phyloP scores from a whole-genome alignment of 2,329 filamentous ascomycete species.

The Stemphylium vesicarium region DNA sequence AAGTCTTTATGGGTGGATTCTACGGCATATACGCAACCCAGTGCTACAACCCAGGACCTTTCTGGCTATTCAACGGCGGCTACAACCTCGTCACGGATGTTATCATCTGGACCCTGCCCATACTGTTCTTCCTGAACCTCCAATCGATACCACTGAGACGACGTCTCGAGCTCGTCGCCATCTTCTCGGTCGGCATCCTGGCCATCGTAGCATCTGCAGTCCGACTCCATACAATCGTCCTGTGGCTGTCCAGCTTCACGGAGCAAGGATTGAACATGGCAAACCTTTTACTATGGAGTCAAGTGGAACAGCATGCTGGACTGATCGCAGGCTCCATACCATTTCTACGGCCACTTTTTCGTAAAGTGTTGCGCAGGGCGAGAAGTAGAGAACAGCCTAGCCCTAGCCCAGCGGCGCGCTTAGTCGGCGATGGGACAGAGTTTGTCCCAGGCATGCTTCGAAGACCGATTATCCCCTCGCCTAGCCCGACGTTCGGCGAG shows the following conservation, averaged over 20 bases:
- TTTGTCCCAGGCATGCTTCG: slow-evolving; percentile 13
- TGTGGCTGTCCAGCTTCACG: slow-evolving; percentile 33
- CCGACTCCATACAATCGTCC: slow-evolving; percentile 32
- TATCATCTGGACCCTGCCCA: slow-evolving; percentile 52
- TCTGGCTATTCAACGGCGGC: slow-evolving; percentile 47
- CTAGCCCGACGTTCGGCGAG: slow-evolving; percentile 24
- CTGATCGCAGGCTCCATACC: slow-evolving; percentile 43
- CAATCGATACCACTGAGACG: slow-evolving; percentile 53
- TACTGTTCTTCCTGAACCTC: slow-evolving; percentile 54
- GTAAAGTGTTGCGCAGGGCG: slow-evolving; percentile 16
- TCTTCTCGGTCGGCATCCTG: slow-evolving; percentile 42
- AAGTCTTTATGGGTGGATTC: slow-evolving; percentile 28
- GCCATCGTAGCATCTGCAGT: slow-evolving; percentile 40
- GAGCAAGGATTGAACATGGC: slow-evolving; percentile 22
- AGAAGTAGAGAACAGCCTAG: slow-evolving; percentile 19
- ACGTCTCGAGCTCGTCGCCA: slow-evolving; percentile 56
- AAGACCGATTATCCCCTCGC: slow-evolving; percentile 34
- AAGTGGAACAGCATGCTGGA: slow-evolving; percentile 41
- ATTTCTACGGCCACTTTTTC: slow-evolving; percentile 36
- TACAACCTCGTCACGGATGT: slow-evolving; percentile 52
- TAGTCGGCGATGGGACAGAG: slow-evolving; percentile 15
- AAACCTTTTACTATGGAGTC: slow-evolving; percentile 40
- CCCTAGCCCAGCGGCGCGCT: slow-evolving; percentile 16
- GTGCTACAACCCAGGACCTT: slow-evolving; percentile 33
- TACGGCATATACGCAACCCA: slow-evolving; percentile 20